These are phyloP conservation scores for Solanum ahanhuiri DNA, from an alignment of 257 asterid genomes.

Conservation along the genomic window DNA sequence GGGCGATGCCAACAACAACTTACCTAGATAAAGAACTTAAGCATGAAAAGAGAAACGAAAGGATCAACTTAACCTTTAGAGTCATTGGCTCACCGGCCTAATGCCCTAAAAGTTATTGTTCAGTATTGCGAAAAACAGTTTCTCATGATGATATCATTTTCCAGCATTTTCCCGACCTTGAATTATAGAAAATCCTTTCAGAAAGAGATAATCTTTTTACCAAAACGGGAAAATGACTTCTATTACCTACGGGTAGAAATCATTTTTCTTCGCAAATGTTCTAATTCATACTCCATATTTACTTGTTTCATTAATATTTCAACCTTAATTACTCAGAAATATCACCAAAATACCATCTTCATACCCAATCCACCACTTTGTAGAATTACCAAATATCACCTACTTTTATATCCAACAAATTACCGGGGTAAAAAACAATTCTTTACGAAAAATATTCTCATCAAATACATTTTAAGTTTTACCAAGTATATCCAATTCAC, in stretches of 20 bases:
- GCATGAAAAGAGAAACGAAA: not conserved
- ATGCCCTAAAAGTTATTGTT: not conserved
- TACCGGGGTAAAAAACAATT: no score
- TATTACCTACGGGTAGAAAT: not conserved
- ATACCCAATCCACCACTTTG: not conserved
- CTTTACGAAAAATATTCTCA: not conserved
- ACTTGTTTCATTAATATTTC: not conserved
- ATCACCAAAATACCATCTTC: not conserved
- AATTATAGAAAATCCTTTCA: not conserved
- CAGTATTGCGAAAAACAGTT: not conserved
- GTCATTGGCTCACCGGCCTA: not conserved
- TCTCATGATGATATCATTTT: not conserved
- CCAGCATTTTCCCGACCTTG: not conserved
- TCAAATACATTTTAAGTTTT: not conserved
- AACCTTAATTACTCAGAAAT: not conserved
- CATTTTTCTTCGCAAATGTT: not conserved
- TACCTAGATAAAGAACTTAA: not conserved
- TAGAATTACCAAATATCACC: not conserved
- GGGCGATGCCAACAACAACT: not conserved
- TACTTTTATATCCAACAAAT: not conserved
- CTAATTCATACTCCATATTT: not conserved
- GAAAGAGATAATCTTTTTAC: not conserved
- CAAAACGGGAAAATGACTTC: not conserved
- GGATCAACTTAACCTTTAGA: not conserved
- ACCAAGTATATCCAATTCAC: not conserved